These are phyloP conservation scores for Nemania abortiva DNA, from an alignment of 2,329 filamentous ascomycete genomes.

Conservation along the genomic window DNA sequence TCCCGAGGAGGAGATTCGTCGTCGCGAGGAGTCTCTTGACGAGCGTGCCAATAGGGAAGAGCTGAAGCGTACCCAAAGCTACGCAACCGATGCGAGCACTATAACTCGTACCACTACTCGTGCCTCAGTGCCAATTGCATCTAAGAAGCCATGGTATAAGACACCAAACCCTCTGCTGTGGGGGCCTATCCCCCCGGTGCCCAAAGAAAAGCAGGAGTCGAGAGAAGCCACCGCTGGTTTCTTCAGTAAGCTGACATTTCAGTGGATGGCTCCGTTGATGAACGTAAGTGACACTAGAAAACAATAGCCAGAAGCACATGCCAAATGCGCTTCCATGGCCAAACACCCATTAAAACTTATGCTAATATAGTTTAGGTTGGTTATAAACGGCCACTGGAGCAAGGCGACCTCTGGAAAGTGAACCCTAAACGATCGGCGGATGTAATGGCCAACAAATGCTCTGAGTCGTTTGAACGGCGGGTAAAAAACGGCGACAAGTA, in stretches of 20 bases:
- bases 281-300: conserved; percentile 61
- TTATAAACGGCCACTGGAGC: conserved; percentile 84
- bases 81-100: conserved; percentile 66
- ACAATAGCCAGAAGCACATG: neutral
- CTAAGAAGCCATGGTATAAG: conserved; percentile 72
- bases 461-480: conserved; percentile 76
- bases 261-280: conserved; percentile 94
- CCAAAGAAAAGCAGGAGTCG: conserved; percentile 65
- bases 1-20: conserved; percentile 49
- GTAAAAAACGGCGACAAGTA: conserved; percentile 75
- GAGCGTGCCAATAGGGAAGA: conserved; percentile 50
- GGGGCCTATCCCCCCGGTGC: conserved; percentile 67
- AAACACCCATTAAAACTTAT: neutral
- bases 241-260: conserved; percentile 82
- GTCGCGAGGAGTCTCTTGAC: conserved; percentile 44
- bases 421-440: conserved; percentile 84
- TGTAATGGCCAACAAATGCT: conserved; percentile 74
- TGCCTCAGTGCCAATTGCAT: conserved; percentile 47
- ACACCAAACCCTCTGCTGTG: conserved; percentile 72
- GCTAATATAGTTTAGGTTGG: conserved; percentile 69
- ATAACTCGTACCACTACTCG: conserved; percentile 58
- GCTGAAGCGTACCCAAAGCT: conserved; percentile 61
- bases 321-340: conserved; percentile 1
- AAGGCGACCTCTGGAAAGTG: conserved; percentile 88
- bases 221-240: conserved; percentile 80